A percentile compares a stretch with the other conserved stretches of the same genome.
Conservation (phyloP, 1,284 basidiomycete genomes). For the Austroboletus niveus region DNA sequence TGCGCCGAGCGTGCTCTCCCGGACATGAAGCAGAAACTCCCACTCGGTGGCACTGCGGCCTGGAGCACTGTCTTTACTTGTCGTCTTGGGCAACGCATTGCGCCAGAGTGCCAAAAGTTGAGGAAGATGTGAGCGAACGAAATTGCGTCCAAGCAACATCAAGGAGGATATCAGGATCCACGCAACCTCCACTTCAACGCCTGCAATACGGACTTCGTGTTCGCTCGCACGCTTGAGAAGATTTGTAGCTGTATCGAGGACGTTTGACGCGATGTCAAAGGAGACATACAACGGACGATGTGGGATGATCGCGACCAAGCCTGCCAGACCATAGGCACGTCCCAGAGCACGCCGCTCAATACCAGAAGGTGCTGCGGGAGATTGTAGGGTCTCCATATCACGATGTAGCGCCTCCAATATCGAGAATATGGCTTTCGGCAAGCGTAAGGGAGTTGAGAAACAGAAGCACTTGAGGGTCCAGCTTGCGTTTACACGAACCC, state of each 20-base stretch:
- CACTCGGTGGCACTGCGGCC: conserved; percentile 79
- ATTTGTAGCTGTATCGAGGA: conserved; percentile 88
- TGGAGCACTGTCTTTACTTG: conserved; percentile 75
- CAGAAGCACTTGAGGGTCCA: conserved; percentile 92
- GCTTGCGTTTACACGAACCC: conserved; percentile 81
- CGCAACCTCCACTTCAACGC: conserved; percentile 88
- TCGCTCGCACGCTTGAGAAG: conserved; percentile 90
- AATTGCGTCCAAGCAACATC: conserved; percentile 92
- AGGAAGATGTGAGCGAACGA: conserved; percentile 88
- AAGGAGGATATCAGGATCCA: conserved; percentile 92
- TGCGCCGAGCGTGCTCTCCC: conserved; percentile 88
- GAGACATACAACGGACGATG: conserved; percentile 91
- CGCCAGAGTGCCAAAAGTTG: conserved; percentile 95
- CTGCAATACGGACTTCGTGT: conserved; percentile 82
- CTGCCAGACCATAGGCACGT: conserved; percentile 86
- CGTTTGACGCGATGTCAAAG: conserved; percentile 88
- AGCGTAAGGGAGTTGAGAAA: conserved; percentile 79
- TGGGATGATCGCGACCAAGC: conserved; percentile 83
- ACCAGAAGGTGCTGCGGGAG: conserved; percentile 73
- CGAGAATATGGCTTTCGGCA: conserved; percentile 75
- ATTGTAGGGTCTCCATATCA: conserved; percentile 69
- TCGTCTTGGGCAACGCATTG: conserved; percentile 94
- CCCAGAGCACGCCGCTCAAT: conserved; percentile 76
- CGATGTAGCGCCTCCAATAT: conserved; percentile 81
- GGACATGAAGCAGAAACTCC: conserved; percentile 88